Conservation (phyloP, 2,329 filamentous ascomycete species). For the Aspergillus eucalypticola region DNA sequence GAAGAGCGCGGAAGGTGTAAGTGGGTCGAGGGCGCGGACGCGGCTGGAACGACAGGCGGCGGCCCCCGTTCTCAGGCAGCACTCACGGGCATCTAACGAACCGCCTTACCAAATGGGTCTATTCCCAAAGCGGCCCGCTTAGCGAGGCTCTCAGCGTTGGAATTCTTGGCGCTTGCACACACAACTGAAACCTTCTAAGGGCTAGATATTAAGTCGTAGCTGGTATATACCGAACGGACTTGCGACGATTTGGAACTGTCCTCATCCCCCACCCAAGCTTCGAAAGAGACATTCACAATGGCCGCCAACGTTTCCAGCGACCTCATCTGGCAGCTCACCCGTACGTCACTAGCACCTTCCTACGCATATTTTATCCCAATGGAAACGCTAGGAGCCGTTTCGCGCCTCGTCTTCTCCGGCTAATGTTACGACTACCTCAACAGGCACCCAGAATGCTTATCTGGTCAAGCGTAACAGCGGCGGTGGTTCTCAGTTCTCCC, state of each 20-base stretch:
- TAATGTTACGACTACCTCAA: conserved; percentile 20
- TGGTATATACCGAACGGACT: conserved; percentile 17
- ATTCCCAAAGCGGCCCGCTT: conserved; percentile 40
- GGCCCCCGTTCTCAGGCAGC: conserved; percentile 19
- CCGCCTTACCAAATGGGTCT: conserved; percentile 13
- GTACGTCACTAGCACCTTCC: conserved; percentile 60
- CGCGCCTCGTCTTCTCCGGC: conserved; percentile 3
- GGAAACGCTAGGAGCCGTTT: background rate
- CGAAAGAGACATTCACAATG: conserved; percentile 37
- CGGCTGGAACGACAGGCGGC: background rate
- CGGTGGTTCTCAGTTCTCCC: conserved; percentile 86
- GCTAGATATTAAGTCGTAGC: conserved; percentile 15
- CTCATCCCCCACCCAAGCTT: conserved; percentile 24
- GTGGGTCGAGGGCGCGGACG: conserved; percentile 6
- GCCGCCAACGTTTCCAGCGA: conserved; percentile 77
- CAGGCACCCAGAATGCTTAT: conserved; percentile 85
- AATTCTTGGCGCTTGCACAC: conserved; percentile 34
- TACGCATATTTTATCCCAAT: conserved; percentile 1
- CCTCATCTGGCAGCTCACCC: conserved; percentile 91
- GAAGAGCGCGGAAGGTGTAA: conserved; percentile 16
- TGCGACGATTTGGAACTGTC: conserved; percentile 27
- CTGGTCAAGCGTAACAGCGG: conserved; percentile 83
- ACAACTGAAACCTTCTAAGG: conserved; percentile 22
- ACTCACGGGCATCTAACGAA: background rate
- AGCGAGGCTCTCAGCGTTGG: conserved; percentile 35